phyloP scores from a whole-genome alignment of 805 yeast species.

The Yamadazyma endophytica region DNA sequence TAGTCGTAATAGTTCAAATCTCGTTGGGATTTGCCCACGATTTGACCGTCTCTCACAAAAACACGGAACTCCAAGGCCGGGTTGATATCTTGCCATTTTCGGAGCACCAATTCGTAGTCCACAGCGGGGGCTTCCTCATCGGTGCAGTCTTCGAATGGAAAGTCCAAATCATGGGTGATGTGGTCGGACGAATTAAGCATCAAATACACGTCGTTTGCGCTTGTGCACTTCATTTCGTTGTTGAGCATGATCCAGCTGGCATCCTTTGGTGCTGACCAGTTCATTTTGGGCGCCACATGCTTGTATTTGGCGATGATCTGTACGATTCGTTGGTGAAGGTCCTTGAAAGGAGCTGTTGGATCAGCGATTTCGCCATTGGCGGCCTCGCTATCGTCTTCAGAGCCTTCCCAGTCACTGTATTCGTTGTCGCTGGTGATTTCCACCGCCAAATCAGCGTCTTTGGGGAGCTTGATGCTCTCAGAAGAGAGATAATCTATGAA shows the following conservation, averaged over 20 bases:
- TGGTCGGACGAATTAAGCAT: constrained; percentile 85
- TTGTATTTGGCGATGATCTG: constrained; percentile 39
- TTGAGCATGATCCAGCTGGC: constrained; percentile 87
- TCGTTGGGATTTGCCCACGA: constrained; percentile 79
- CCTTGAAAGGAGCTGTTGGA: constrained; percentile 38
- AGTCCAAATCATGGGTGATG: constrained; percentile 75
- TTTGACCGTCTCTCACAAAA: constrained; percentile 59
- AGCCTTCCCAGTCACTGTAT: constrained; percentile 72
- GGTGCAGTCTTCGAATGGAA: constrained; percentile 54
- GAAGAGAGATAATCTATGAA: constrained; percentile 30
- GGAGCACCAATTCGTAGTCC: constrained; percentile 63
- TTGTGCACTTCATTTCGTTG: constrained; percentile 67
- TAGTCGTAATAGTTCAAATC: constrained; percentile 82
- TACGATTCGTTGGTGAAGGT: constrained; percentile 53
- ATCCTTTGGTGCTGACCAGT: constrained; percentile 97
- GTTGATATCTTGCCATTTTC: constrained; percentile 79
- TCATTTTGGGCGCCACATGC: constrained; percentile 82
- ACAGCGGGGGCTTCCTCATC: constrained; percentile 13
- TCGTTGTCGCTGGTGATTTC: constrained; percentile 52
- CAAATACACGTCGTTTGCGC: constrained; percentile 72
- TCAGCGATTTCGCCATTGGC: constrained; percentile 27
- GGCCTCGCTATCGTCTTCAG: constrained; percentile 35
- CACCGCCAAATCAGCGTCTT: constrained; percentile 10
- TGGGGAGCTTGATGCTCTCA: constrained; percentile 21
- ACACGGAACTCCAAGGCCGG: constrained; percentile 92